Conservation (phyloP, 257 asterid genomes). For the Capsicum rhomboideum region DNA sequence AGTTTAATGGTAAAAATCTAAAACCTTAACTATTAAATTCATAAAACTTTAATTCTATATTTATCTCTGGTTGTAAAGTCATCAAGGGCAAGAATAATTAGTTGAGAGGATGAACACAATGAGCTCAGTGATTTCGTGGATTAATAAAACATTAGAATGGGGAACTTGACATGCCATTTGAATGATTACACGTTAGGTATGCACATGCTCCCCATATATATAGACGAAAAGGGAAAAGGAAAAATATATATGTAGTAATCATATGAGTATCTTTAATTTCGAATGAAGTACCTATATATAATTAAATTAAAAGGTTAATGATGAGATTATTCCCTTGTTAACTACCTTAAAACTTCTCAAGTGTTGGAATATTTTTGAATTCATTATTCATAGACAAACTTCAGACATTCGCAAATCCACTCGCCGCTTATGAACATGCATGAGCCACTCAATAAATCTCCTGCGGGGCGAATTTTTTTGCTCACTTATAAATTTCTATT, state of each 20-base stretch:
- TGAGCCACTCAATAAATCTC: not conserved
- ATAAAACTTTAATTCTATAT: no score
- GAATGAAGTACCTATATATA: conserved; percentile 3
- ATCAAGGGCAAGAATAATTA: not conserved
- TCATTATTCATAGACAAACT: not conserved
- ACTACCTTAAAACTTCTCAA: conserved; percentile 13
- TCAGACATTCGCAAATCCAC: not conserved
- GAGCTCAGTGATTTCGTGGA: not conserved
- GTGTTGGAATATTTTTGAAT: not conserved
- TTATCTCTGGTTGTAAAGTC: not conserved
- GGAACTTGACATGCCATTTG: conserved; percentile 31
- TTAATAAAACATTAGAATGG: not conserved
- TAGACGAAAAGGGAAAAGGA: no score
- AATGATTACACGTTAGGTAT: conserved; percentile 55
- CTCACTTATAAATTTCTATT: no score
- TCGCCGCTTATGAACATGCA: not conserved
- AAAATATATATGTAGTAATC: no score
- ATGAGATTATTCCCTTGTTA: conserved; percentile 31
- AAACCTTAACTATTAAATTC: no score
- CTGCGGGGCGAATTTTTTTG: not conserved
- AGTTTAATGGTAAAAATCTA: no score
- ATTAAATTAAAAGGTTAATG: conserved; percentile 26
- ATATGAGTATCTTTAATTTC: conserved; percentile 7
- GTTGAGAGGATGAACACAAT: not conserved
- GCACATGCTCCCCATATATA: conserved; percentile 45